Evolutionary conservation across 305 asterid species (phyloP).

Genomic region (Euphrasia arctica): DNA sequence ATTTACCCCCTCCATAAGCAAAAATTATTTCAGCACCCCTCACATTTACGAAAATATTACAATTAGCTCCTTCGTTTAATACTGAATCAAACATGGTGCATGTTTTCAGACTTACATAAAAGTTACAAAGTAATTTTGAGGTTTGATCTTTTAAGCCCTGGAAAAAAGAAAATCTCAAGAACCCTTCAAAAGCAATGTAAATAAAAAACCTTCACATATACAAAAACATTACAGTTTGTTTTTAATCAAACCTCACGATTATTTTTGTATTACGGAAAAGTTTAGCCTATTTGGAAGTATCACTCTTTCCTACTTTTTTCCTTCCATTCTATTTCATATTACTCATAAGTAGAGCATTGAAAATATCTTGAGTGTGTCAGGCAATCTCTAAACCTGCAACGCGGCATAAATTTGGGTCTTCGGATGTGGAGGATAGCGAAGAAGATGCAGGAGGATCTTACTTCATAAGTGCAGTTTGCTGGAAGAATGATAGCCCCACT

Average conservation of each 20-base stretch:
- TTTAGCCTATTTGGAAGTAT: not conserved
- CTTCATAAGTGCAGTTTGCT: constrained; percentile 81
- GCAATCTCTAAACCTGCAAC: constrained; percentile 64
- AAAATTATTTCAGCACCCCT: no score
- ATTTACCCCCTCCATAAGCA: not conserved
- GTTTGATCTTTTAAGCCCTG: no score
- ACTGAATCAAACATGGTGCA: no score
- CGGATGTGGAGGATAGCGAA: constrained; percentile 47
- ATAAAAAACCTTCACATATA: no score
- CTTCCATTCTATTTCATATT: not conserved
- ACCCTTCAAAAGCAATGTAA: no score
- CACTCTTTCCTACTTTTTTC: not conserved
- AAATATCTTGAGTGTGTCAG: constrained; percentile 29
- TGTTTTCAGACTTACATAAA: no score
- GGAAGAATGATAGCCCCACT: constrained; percentile 81
- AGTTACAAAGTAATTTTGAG: no score
- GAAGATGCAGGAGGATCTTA: constrained; percentile 63
- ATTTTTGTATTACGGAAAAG: not conserved
- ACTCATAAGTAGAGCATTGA: not conserved
- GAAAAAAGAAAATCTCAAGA: not conserved
- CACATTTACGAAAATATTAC: not conserved
- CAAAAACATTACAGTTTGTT: no score
- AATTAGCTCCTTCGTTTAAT: not conserved
- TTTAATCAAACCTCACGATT: not conserved
- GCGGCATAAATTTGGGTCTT: constrained; percentile 70